Percentiles rank a stretch among this genome's conserved stretches.
These are phyloP conservation scores for Hypoxylon sp. DNA, from an alignment of 2,329 filamentous ascomycete genomes.

Conservation along the genomic window DNA sequence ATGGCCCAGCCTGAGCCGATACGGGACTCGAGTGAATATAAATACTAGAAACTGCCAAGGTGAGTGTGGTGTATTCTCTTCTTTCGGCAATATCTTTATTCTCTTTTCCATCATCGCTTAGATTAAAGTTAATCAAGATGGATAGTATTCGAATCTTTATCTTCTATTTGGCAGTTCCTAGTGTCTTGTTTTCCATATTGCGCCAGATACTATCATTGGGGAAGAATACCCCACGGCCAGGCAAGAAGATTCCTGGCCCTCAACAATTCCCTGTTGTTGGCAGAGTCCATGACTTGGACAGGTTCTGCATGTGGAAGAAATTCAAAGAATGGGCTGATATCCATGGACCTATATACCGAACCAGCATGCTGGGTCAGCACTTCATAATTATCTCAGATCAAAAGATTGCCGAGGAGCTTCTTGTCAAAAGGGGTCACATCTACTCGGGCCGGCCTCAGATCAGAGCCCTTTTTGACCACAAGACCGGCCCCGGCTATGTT, in stretches of 20 bases:
- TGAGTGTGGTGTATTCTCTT: not conserved
- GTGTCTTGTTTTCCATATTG: slow-evolving; percentile 60
- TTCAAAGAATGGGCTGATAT: slow-evolving; percentile 57
- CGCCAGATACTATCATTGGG: slow-evolving; percentile 58
- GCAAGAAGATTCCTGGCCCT: slow-evolving; percentile 61
- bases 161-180: slow-evolving; percentile 63
- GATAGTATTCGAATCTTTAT: slow-evolving; percentile 59
- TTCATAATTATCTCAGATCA: slow-evolving; percentile 63
- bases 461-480: slow-evolving; percentile 64
- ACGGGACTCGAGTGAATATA: slow-evolving; percentile 8
- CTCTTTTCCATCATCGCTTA: not conserved
- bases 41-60: not conserved
- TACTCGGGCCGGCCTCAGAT: slow-evolving; percentile 67
- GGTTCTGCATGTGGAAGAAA: slow-evolving; percentile 65
- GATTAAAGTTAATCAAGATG: slow-evolving; percentile 51
- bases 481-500: slow-evolving; percentile 63
- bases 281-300: slow-evolving; percentile 64
- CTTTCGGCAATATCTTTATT: not conserved
- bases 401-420: slow-evolving; percentile 64
- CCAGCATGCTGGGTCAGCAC: slow-evolving; percentile 53
- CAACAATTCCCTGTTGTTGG: slow-evolving; percentile 64
- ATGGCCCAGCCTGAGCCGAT: not conserved
- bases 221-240: slow-evolving; percentile 46
- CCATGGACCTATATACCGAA: slow-evolving; percentile 53
- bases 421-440: slow-evolving; percentile 65